These are phyloP conservation scores for Curvularia verruculosa DNA, from an alignment of 2,329 filamentous ascomycete genomes.

Conservation along the genomic window DNA sequence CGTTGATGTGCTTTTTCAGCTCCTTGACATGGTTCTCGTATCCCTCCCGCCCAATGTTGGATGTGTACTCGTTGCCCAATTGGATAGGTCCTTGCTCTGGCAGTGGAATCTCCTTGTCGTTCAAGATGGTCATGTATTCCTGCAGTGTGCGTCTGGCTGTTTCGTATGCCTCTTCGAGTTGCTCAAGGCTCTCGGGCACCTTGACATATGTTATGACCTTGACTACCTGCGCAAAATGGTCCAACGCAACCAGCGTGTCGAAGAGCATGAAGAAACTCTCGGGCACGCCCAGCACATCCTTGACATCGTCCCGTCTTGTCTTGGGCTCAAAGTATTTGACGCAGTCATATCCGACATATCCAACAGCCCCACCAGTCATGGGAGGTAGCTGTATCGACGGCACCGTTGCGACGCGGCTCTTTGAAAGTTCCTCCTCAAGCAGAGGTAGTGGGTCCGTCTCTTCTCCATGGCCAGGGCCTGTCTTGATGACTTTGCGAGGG, in stretches of 20 bases:
- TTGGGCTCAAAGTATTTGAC: constrained; percentile 97
- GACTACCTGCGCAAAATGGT: constrained; percentile 90
- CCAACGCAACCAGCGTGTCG: constrained; percentile 91
- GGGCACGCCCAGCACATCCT: constrained; percentile 86
- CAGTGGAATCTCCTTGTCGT: constrained; percentile 75
- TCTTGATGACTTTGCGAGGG: constrained; percentile 78
- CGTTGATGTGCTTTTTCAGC: constrained; percentile 88
- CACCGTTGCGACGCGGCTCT: constrained; percentile 80
- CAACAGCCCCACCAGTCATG: constrained; percentile 89
- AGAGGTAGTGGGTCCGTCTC: constrained; percentile 82
- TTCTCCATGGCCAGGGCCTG: constrained; percentile 84
- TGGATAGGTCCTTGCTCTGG: constrained; percentile 77
- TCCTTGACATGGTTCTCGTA: constrained; percentile 88
- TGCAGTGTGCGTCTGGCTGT: constrained; percentile 69
- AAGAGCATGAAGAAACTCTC: constrained; percentile 98
- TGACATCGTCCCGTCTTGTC: constrained; percentile 83
- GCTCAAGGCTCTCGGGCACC: constrained; percentile 60
- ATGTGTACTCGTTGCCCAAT: constrained; percentile 78
- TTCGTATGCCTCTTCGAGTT: constrained; percentile 72
- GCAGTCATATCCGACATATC: constrained; percentile 97
- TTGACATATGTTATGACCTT: constrained; percentile 92
- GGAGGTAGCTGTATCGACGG: constrained; percentile 83
- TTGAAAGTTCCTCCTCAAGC: constrained; percentile 79
- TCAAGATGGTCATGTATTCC: constrained; percentile 72
- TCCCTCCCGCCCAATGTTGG: constrained; percentile 86